Evolutionary conservation across 202 grass and related monocot species (phyloP).

Genomic region (Schoenoplectus tabernaemontani): DNA sequence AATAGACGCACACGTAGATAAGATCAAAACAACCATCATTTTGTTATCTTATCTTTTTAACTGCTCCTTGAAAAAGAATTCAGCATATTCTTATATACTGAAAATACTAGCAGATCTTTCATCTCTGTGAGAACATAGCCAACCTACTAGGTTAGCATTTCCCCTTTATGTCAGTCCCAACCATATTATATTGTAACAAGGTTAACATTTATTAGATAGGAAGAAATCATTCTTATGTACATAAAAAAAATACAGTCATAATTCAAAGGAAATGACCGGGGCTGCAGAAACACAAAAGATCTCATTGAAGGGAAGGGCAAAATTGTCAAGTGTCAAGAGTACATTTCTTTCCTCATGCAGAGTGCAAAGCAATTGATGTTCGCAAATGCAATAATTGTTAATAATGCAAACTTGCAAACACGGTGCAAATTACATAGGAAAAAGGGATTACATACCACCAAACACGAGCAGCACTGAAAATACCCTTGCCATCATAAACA

Average conservation of each 20-base stretch:
- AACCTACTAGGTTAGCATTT: neutral
- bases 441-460: constrained; percentile 65
- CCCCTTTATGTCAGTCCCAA: neutral
- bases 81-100: neutral
- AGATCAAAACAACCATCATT: neutral
- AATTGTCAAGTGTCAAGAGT: neutral
- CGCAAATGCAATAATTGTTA: neutral
- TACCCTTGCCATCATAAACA: constrained; percentile 96
- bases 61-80: neutral
- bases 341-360: neutral
- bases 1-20: neutral
- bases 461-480: constrained; percentile 93
- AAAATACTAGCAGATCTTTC: neutral
- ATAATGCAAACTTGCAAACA: neutral
- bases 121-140: neutral
- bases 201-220: neutral
- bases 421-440: neutral
- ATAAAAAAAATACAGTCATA: neutral
- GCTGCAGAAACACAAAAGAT: neutral
- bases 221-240: neutral
- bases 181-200: neutral
- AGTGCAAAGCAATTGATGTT: neutral
- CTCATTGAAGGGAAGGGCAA: neutral
- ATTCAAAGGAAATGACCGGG: neutral
- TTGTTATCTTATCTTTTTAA: neutral